Evolutionary conservation across 164 flowering plant species (phyloP).

Genomic region (Platanus orientalis): DNA sequence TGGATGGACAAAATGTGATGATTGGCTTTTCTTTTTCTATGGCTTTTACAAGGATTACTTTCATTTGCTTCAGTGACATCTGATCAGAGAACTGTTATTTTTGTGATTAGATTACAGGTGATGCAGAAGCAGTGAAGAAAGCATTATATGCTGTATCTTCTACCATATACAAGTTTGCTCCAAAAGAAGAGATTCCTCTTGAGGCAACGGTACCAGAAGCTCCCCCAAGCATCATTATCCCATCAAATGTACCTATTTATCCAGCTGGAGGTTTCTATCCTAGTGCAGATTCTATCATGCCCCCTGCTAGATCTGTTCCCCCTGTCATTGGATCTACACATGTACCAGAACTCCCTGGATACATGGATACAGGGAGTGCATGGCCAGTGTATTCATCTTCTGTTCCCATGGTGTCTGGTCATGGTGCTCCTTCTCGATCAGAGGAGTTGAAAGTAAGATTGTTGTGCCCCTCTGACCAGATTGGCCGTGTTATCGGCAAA

Average conservation of each 20-base stretch:
- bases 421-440: conserved; percentile 50
- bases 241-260: conserved; percentile 81
- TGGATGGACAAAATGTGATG: no score
- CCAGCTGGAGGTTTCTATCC: conserved; percentile 66
- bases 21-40: no score
- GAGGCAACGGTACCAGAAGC: conserved; percentile 61
- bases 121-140: conserved; percentile 66
- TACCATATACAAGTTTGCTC: conserved; percentile 82
- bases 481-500: conserved; percentile 97
- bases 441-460: conserved; percentile 69
- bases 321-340: conserved; percentile 50
- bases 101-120: conserved; percentile 65
- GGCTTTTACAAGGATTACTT: no score
- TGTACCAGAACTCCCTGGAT: conserved; percentile 57
- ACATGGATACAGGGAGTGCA: conserved; percentile 54
- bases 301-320: conserved; percentile 55
- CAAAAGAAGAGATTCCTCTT: conserved; percentile 83
- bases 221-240: conserved; percentile 81
- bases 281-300: conserved; percentile 51
- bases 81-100: neutral
- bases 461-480: conserved; percentile 71
- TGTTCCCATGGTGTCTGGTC: conserved; percentile 65
- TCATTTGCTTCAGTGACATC: neutral
- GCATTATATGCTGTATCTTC: conserved; percentile 85
- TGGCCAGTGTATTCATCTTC: conserved; percentile 73